A percentile compares a stretch with the other conserved stretches of the same genome.
These are phyloP conservation scores for Cryphonectria parasitica DNA, from an alignment of 2,329 filamentous ascomycete genomes.

Conservation along the genomic window DNA sequence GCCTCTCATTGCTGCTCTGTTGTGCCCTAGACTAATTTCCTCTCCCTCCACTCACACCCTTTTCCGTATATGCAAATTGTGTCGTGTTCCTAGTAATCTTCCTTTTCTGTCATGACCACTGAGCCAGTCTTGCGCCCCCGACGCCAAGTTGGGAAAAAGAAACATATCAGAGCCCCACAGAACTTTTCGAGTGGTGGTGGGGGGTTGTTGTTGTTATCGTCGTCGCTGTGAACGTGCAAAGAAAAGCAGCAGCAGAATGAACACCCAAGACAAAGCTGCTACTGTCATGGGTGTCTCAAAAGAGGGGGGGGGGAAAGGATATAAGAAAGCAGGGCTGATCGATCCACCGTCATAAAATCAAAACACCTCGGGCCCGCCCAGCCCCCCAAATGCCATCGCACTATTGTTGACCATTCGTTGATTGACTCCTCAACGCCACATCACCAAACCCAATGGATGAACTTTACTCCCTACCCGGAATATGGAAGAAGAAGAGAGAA, in stretches of 20 bases:
- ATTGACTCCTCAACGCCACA: neutral
- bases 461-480: neutral
- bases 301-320: neutral
- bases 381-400: neutral
- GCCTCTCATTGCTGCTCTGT: neutral
- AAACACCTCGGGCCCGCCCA: slow-evolving; percentile 2
- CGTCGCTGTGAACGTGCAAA: neutral
- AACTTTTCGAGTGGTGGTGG: slow-evolving; percentile 6
- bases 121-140: neutral
- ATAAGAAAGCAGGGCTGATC: neutral
- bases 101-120: neutral
- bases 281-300: neutral
- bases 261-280: too few species aligned
- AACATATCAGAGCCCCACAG: neutral
- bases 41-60: neutral
- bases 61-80: neutral
- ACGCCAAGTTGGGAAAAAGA: neutral
- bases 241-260: neutral
- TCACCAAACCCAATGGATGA: neutral
- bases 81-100: neutral
- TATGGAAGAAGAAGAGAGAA: neutral
- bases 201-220: neutral
- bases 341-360: neutral
- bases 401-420: neutral
- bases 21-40: neutral